phyloP scores from a whole-genome alignment of 176 grass and related monocot species.

The Tuctoria greenei region DNA sequence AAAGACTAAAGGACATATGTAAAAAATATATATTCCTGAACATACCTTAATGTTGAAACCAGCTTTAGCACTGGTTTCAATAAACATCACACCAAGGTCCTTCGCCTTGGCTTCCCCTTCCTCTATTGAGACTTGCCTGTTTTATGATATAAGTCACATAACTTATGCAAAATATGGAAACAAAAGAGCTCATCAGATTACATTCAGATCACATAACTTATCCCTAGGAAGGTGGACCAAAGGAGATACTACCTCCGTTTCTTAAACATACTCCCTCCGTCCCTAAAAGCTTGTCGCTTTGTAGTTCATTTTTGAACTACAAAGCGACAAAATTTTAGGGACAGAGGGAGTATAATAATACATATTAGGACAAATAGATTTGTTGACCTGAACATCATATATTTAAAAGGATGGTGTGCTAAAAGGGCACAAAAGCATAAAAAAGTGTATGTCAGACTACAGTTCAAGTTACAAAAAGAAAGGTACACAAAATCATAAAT shows the following conservation, averaged over 20 bases:
- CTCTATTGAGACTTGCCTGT: slow-evolving; percentile 98
- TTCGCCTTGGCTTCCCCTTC: slow-evolving; percentile 96
- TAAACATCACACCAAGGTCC: slow-evolving; percentile 96
- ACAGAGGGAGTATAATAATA: too few species aligned
- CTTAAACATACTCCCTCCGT: too few species aligned
- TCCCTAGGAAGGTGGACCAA: not conserved
- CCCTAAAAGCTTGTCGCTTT: too few species aligned
- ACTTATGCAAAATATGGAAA: slow-evolving; percentile 17
- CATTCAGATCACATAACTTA: too few species aligned
- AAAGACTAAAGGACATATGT: not conserved
- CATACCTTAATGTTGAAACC: slow-evolving; percentile 98
- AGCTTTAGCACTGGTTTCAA: slow-evolving; percentile 99
- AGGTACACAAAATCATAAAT: not conserved
- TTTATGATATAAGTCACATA: slow-evolving; percentile 36
- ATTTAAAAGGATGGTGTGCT: not conserved
- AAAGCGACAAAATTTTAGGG: too few species aligned
- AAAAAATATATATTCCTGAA: slow-evolving; percentile 31
- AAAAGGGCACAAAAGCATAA: slow-evolving; percentile 1
- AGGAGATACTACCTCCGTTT: not conserved
- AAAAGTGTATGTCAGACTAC: not conserved
- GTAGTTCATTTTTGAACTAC: too few species aligned
- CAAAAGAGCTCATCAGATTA: not conserved
- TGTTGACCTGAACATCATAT: not conserved
- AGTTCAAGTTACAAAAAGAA: not conserved
- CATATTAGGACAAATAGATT: not conserved